phyloP scores from a whole-genome alignment of 2,329 filamentous ascomycete species.

The Beauveria rudraprayagi region DNA sequence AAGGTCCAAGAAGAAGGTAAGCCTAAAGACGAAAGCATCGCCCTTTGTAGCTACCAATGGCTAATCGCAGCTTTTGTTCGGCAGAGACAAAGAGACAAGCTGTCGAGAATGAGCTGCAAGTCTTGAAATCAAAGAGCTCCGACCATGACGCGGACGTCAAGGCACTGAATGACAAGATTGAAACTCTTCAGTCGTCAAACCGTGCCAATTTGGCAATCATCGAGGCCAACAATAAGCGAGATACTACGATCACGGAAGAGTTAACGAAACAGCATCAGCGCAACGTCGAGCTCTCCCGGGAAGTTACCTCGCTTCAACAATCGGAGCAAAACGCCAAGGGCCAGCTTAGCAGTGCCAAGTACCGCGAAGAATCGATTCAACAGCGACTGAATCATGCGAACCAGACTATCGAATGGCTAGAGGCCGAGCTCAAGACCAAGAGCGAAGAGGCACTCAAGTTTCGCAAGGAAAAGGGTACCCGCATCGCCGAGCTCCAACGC shows the following conservation, averaged over 20 bases:
- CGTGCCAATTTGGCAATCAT: slow-evolving; percentile 83
- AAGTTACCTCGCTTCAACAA: slow-evolving; percentile 75
- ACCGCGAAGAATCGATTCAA: slow-evolving; percentile 80
- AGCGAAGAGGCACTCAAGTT: slow-evolving; percentile 79
- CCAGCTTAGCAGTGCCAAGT: slow-evolving; percentile 72
- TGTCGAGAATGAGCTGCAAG: slow-evolving; percentile 74
- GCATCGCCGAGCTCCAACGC: slow-evolving; percentile 80
- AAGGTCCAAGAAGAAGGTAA: slow-evolving; percentile 78
- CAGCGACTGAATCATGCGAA: slow-evolving; percentile 86
- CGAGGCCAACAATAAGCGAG: slow-evolving; percentile 79
- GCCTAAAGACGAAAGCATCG: slow-evolving; percentile 15
- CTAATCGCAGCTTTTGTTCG: slow-evolving; percentile 16
- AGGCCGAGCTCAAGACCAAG: slow-evolving; percentile 86
- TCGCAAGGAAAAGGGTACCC: slow-evolving; percentile 88
- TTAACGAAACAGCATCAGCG: slow-evolving; percentile 84
- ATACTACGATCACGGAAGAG: slow-evolving; percentile 79
- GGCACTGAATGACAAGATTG: slow-evolving; percentile 71
- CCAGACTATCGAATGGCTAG: slow-evolving; percentile 88
- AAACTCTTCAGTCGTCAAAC: slow-evolving; percentile 83
- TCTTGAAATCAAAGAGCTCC: slow-evolving; percentile 65
- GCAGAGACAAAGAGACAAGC: slow-evolving; percentile 68
- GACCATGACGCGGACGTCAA: slow-evolving; percentile 69
- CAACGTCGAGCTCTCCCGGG: slow-evolving; percentile 72
- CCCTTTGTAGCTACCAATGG: slow-evolving; percentile 4
- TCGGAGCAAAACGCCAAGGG: slow-evolving; percentile 75